Evolutionary conservation across 148 eudicot species (phyloP).

Genomic region (Chenopodium formosanum): DNA sequence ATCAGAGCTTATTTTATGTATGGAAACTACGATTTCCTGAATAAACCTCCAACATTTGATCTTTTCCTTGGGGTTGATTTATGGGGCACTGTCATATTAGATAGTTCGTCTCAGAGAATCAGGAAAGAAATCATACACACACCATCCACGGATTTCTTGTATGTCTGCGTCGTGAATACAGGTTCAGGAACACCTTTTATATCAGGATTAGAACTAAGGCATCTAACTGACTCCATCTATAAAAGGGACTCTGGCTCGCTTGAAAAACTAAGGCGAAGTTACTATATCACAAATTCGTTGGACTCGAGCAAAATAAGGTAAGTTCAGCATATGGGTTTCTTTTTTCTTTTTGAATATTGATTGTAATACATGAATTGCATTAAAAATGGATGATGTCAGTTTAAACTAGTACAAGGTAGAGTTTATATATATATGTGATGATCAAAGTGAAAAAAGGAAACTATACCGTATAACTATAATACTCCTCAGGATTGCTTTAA

Average conservation of each 20-base stretch:
- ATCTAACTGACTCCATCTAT: slow-evolving; percentile 22
- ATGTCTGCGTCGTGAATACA: slow-evolving; percentile 37
- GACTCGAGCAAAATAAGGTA: too few relatives aligned
- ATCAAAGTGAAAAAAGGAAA: too few relatives aligned
- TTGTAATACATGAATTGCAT: too few relatives aligned
- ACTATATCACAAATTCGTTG: background rate
- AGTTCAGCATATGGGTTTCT: too few relatives aligned
- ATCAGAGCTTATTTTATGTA: slow-evolving; percentile 41
- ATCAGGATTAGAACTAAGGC: slow-evolving; percentile 40
- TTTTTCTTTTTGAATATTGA: too few relatives aligned
- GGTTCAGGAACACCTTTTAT: slow-evolving; percentile 41
- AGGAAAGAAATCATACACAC: slow-evolving; percentile 31
- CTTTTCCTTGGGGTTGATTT: slow-evolving; percentile 34
- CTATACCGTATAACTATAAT: too few relatives aligned
- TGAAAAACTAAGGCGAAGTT: background rate
- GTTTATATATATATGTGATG: too few relatives aligned
- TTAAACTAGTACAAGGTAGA: too few relatives aligned
- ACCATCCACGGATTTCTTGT: slow-evolving; percentile 25
- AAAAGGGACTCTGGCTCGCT: slow-evolving; percentile 23
- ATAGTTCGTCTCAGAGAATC: background rate
- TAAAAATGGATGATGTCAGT: too few relatives aligned
- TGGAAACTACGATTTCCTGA: slow-evolving; percentile 38
- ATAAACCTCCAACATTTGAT: slow-evolving; percentile 29
- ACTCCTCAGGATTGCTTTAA: too few relatives aligned
- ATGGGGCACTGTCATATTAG: slow-evolving; percentile 30